Evolutionary conservation across 257 asterid genomes (phyloP).

Genomic region (Solanum boliviense): DNA sequence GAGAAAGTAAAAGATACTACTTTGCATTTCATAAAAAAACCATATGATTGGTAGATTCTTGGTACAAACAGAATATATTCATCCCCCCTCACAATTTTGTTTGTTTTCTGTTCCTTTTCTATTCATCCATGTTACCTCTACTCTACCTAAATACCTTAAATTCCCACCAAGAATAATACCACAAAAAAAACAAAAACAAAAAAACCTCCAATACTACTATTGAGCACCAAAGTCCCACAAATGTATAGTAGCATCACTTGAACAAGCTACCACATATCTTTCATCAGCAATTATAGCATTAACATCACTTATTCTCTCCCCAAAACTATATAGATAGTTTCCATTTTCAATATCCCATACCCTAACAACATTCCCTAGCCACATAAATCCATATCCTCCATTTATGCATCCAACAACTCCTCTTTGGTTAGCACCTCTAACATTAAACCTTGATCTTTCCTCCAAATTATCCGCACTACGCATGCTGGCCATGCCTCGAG

Average conservation of each 20-base stretch:
- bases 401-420: conserved; percentile 57
- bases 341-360: conserved; percentile 71
- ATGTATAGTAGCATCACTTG: conserved; percentile 46
- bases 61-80: not conserved
- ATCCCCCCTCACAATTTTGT: not conserved
- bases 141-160: not conserved
- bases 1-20: not conserved
- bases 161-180: not conserved
- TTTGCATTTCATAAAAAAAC: not conserved
- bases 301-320: conserved; percentile 53
- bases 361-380: conserved; percentile 43
- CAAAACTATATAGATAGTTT: conserved; percentile 34
- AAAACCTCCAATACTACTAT: not conserved
- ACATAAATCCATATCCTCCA: conserved; percentile 53
- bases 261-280: conserved; percentile 49
- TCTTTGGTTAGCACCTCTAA: conserved; percentile 33
- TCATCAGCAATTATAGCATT: conserved; percentile 51
- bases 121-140: not conserved
- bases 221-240: conserved; percentile 81
- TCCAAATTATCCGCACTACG: conserved; percentile 28
- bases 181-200: not conserved
- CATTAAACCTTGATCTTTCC: conserved; percentile 42
- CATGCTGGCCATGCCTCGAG: conserved; percentile 34
- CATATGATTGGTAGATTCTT: not conserved
- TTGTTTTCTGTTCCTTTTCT: not conserved